phyloP scores from a whole-genome alignment of 2,329 filamentous ascomycete species.

The Curvularia eragrostidis region DNA sequence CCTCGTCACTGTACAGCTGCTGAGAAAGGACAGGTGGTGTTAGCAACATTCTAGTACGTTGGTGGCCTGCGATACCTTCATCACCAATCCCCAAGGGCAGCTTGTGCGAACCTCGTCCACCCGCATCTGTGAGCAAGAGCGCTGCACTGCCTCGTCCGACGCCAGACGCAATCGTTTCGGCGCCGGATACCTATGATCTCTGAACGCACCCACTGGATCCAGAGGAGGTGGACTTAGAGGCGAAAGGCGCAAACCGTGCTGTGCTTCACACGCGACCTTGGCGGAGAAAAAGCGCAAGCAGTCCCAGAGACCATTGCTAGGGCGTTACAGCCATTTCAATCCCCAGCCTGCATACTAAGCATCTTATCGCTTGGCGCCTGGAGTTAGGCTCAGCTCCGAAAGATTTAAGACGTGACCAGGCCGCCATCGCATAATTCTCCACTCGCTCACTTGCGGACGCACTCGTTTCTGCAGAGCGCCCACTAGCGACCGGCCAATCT shows the following conservation, averaged over 20 bases:
- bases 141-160: neutral
- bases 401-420: conserved; percentile 39
- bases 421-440: conserved; percentile 21
- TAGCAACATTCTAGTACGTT: neutral
- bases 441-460: conserved; percentile 25
- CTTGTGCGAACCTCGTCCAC: neutral
- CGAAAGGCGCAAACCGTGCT: neutral
- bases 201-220: conserved; percentile 4
- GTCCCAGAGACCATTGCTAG: conserved; percentile 18
- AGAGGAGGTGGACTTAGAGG: conserved; percentile 1
- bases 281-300: conserved; percentile 5
- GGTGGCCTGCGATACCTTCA: neutral
- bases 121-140: conserved; percentile 1
- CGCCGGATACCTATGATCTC: neutral
- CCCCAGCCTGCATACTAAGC: conserved; percentile 4
- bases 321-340: conserved; percentile 28
- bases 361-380: conserved; percentile 27
- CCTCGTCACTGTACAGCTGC: conserved; percentile 4
- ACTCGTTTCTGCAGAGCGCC: conserved; percentile 12
- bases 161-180: neutral
- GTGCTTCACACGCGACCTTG: neutral
- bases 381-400: conserved; percentile 37
- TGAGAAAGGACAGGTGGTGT: conserved; percentile 7
- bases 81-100: neutral
- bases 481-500: conserved; percentile 14